Evolutionary conservation across 1,284 basidiomycete species (phyloP).

Genomic region (Trametes hirsuta): DNA sequence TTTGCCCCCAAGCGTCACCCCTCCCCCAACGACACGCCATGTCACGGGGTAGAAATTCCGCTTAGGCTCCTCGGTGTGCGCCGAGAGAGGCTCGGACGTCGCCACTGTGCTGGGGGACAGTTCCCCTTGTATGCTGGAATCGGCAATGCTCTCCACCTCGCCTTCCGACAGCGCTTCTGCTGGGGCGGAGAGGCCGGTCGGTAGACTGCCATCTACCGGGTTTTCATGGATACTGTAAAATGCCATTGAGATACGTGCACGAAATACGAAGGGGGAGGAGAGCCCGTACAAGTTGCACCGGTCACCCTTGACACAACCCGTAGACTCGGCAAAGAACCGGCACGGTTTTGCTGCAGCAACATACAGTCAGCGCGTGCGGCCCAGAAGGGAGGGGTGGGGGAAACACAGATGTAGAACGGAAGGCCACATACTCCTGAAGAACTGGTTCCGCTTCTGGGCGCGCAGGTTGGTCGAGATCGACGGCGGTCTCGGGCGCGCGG

Average conservation of each 20-base stretch:
- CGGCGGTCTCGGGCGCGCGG: not conserved
- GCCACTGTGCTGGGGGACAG: slow-evolving; percentile 12
- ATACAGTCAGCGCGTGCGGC: not conserved
- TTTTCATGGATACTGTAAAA: slow-evolving; percentile 14
- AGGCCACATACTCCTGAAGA: slow-evolving; percentile 29
- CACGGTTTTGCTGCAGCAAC: slow-evolving; percentile 61
- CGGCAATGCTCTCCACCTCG: slow-evolving; percentile 22
- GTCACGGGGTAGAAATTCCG: slow-evolving; percentile 51
- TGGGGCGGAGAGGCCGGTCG: slow-evolving; percentile 2
- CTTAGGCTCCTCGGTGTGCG: slow-evolving; percentile 27
- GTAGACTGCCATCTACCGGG: not conserved
- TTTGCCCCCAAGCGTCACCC: slow-evolving; percentile 51
- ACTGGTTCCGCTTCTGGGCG: slow-evolving; percentile 18
- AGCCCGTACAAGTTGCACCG: slow-evolving; percentile 68
- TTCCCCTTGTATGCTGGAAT: slow-evolving; percentile 20
- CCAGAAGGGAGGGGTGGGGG: too few relatives aligned
- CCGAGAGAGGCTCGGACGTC: slow-evolving; percentile 11
- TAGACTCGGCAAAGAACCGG: slow-evolving; percentile 53
- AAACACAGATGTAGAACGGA: not conserved
- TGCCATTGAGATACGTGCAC: not conserved
- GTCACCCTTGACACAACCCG: slow-evolving; percentile 60
- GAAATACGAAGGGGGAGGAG: not conserved
- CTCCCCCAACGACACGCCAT: slow-evolving; percentile 53
- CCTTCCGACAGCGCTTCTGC: slow-evolving; percentile 9
- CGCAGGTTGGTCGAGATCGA: not conserved